Conservation (phyloP, 129 eudicot species). For the Flaveria trinervia region DNA sequence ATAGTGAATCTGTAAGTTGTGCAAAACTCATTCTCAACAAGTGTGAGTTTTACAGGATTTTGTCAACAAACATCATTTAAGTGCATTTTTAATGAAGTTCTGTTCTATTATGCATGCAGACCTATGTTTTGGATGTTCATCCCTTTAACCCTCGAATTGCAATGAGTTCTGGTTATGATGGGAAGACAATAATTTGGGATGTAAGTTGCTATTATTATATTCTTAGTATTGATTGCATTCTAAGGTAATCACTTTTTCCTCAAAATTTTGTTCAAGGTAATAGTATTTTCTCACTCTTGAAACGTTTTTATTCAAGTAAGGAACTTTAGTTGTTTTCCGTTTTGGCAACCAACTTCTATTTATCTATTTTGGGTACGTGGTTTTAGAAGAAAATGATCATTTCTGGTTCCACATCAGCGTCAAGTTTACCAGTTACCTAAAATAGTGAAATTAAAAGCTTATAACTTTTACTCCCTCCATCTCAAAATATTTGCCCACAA, state of each 20-base stretch:
- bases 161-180: slow-evolving; percentile 99
- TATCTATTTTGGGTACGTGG: background rate
- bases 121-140: slow-evolving; percentile 95
- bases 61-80: background rate
- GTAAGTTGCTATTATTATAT: slow-evolving; percentile 48
- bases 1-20: slow-evolving; percentile 84
- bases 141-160: slow-evolving; percentile 98
- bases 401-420: background rate
- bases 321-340: background rate
- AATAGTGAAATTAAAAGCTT: background rate
- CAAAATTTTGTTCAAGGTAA: background rate
- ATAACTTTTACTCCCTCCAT: background rate
- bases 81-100: slow-evolving; percentile 5
- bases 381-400: background rate
- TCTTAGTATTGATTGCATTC: slow-evolving; percentile 5
- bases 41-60: background rate
- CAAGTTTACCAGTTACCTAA: background rate
- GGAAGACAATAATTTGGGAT: slow-evolving; percentile 97
- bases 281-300: background rate
- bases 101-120: slow-evolving; percentile 45
- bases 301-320: background rate
- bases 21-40: background rate
- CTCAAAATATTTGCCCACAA: background rate
- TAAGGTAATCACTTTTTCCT: background rate
- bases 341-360: background rate